Percentiles rank a stretch among this genome's conserved stretches.
phyloP scores from a whole-genome alignment of 768 basidiomycete species.

The Hydnomerulius pinastri region DNA sequence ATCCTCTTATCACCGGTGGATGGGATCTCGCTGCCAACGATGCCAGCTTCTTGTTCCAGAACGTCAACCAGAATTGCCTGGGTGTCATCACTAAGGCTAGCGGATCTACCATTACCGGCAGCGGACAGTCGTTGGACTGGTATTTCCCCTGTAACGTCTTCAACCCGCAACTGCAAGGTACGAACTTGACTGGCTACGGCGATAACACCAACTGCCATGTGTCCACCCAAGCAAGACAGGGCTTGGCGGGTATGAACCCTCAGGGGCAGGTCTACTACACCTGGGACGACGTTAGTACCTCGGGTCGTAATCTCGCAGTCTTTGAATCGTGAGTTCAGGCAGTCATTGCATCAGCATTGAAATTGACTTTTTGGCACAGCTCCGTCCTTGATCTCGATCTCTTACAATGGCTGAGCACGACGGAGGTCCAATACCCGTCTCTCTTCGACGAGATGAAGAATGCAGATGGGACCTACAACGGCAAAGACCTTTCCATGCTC shows the following conservation, averaged over 20 bases:
- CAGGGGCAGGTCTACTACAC: conserved; percentile 92
- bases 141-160: conserved; percentile 97
- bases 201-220: conserved; percentile 72
- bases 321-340: conserved; percentile 77
- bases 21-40: conserved; percentile 88
- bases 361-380: conserved; percentile 41
- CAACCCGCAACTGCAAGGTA: conserved; percentile 65
- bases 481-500: conserved; percentile 86
- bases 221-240: conserved; percentile 48
- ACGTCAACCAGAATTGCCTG: conserved; percentile 80
- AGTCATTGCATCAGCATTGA: conserved; percentile 3
- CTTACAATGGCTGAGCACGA: conserved; percentile 78
- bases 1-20: conserved; percentile 76
- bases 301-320: conserved; percentile 83
- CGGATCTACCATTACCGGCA: conserved; percentile 70
- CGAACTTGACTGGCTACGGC: conserved; percentile 73
- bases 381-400: conserved; percentile 86
- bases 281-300: conserved; percentile 80
- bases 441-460: conserved; percentile 79
- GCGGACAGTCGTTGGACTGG: conserved; percentile 73
- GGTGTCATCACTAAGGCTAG: conserved; percentile 71
- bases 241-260: conserved; percentile 50
- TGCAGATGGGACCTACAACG: conserved; percentile 71
- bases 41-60: conserved; percentile 94
- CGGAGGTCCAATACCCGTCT: conserved; percentile 80